Evolutionary conservation across 768 basidiomycete genomes (phyloP).

Genomic region (Lactifluus volemus): DNA sequence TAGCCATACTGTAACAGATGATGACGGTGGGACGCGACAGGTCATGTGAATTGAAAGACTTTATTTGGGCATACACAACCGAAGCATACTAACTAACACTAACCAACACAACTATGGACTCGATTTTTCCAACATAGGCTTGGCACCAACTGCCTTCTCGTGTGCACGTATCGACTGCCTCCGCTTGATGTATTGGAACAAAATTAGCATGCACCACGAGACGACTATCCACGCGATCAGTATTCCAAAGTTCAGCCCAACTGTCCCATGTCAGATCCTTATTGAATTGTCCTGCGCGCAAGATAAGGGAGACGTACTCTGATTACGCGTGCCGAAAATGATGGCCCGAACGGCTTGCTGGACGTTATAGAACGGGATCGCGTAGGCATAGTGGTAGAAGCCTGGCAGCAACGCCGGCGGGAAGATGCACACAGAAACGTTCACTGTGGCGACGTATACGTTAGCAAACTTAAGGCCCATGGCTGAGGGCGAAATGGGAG

Average conservation of each 20-base stretch:
- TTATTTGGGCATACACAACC: background rate
- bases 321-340: slow-evolving; percentile 57
- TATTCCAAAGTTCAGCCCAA: slow-evolving; percentile 55
- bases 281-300: background rate
- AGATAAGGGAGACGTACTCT: slow-evolving; percentile 31
- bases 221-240: slow-evolving; percentile 47
- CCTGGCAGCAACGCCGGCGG: slow-evolving; percentile 52
- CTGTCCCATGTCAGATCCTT: slow-evolving; percentile 26
- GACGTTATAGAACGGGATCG: slow-evolving; percentile 65
- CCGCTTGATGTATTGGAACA: slow-evolving; percentile 39
- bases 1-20: background rate
- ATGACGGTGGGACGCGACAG: background rate
- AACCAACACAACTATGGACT: background rate
- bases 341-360: slow-evolving; percentile 51
- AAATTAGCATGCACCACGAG: slow-evolving; percentile 44
- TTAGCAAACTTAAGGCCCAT: background rate
- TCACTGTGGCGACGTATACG: slow-evolving; percentile 29
- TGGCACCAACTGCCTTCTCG: background rate
- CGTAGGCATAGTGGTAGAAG: slow-evolving; percentile 60
- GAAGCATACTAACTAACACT: background rate
- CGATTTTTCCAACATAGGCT: background rate
- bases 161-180: slow-evolving; percentile 2
- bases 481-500: background rate
- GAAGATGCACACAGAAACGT: slow-evolving; percentile 47
- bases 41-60: too few relatives aligned